Base-by-base conservation (phyloP, 1,139 yeast genomes). In the Pichia sp. region DNA sequence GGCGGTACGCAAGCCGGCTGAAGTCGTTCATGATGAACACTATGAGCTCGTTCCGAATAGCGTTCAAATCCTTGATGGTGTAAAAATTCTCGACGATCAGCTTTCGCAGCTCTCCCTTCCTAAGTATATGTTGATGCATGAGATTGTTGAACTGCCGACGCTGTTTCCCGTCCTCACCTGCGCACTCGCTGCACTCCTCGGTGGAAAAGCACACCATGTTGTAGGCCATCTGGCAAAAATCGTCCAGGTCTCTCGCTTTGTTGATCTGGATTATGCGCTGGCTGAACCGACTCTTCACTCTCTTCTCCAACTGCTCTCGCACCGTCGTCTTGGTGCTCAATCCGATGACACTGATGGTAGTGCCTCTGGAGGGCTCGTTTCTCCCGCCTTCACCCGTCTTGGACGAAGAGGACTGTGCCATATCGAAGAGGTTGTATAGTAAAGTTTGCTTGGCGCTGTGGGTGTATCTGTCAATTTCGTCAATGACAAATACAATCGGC, bases 251-350 rank as follows among this genome's bases (percentile, higher is more conserved):
- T 2, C 61, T 59, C 0, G 85, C 74, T 50, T 82, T 83, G 42
- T 78, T 77, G 44, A 89, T 72, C 36, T 79, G 75, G 34, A 88
- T 75, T 2, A 87, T 71, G 49, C 96, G 71, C 64, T 91, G 97
- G 34, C 95, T 84, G 67, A 91, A 93, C 56, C 99, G 74, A 53
- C 95, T 85, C 60, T 90, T 79, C 0, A 95, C 98, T 60, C 99
- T 77, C 63, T 91, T 93, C 65, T 95, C 99, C 51, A 93, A 73
- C 58, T 82, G 74, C 61, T 93, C 98, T 49, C 91, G 73, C 0
- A 89, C 77, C 8, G 87, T 87, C 34, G 88, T 74, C 52, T 85
- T 83, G 1, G 93, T 76, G 0, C 96, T 84, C 6, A 87, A 70
- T 0, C 98, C 98, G 49, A 93, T 70, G 4, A 93, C 87, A 51